Evolutionary conservation across 108 stramenopile genomes (phyloP), one percentile per base, ranked within the genome.

Genomic region (Pseudonitzschia multiseries): DNA sequence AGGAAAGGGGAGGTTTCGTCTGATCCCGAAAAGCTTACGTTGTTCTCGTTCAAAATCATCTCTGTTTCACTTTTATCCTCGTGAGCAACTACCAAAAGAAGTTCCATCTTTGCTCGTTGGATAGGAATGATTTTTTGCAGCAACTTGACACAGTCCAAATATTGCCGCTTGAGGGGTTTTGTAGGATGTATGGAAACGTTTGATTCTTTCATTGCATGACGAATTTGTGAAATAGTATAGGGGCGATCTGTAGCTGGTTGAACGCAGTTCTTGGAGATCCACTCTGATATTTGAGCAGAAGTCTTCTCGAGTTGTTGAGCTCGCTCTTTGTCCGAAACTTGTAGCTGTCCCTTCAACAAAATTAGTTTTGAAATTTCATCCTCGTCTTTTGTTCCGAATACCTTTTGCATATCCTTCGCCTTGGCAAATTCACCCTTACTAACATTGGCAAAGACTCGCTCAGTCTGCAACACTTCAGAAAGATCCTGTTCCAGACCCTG

Each of bases 391-490:
- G 93, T 96, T 0, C 90, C 97, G 83, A 99, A 98, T 33, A 86
- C 88, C 75, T 93, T 83, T 65, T 81, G 46, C 67, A 99, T 71
- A 31, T 96, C 91, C 66, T 89, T 84, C 6, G 84, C 85, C 46
- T 91, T 94, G 53, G 98, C 93, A 66, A 98, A 93, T 48, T 97
- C 78, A 13, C 99, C 99, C 75, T 98, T 98, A 73, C 87, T 87
- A 13, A 98, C 98, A 71, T 99, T 99, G 44, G 90, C 85, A 76
- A 99, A 99, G 51, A 99, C 86, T 10, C 86, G 84, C 48, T 93
- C 93, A 36, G 97, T 97, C 81, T 99, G 99, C 27, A 99, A 90
- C 18, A 99, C 98, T 84, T 99, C 98, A 42, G 91, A 92, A 27
- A 99, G 59, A 78, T 99, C 99, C 46, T 92, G 95, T 79, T 99